Base-by-base conservation (phyloP, 148 eudicot species). In the Linanthus parryae region DNA sequence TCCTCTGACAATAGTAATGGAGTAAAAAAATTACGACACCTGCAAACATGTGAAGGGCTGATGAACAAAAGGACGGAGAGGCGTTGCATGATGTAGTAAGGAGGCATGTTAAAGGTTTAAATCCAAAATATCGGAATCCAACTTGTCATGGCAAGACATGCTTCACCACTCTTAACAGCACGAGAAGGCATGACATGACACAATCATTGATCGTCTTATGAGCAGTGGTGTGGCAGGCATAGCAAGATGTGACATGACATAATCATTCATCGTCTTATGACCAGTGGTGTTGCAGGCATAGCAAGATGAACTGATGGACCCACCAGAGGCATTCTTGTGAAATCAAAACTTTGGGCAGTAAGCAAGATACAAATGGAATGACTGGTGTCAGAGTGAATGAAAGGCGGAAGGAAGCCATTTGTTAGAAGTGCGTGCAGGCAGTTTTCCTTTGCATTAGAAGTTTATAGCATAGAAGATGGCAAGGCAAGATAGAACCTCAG, bases 401-500 rank as follows among this genome's bases (percentile, higher is more conserved):
- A 71, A 77, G 70, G 85, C 61, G 71, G 79, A 63, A 64, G 59
- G 39, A 43, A 59, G 73, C 83, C 82, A 76, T 74, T 87, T 69
- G 50, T 73, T 61, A 72, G 63, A 84, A 77, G 70, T 56, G 61
- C 77, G 80, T 70, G 74, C 70, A 78, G 66, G 72, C 75, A 69
- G 75, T 52, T 69, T 76, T 74, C 78, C 84, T 58, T 67, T 65
- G 85, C 75, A 76, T 63, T 76, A 81, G 69, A 75, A 57, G 64
- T 62, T 67, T 72, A 49, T 53, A 62, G 81, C 78, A 75, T 52
- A 77, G 76, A 75, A 75, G 82, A 67, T 72, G 79, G 72, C 61
- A 64, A 73, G 71, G 76, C 80, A 82, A 75, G 73, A 80, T 67
- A 83, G 80, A 83, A 85, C 86, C 79, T 78, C 94, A 76, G 54